Base-by-base conservation (phyloP, 176 grass and related monocot genomes). In the Puya raimondii region DNA sequence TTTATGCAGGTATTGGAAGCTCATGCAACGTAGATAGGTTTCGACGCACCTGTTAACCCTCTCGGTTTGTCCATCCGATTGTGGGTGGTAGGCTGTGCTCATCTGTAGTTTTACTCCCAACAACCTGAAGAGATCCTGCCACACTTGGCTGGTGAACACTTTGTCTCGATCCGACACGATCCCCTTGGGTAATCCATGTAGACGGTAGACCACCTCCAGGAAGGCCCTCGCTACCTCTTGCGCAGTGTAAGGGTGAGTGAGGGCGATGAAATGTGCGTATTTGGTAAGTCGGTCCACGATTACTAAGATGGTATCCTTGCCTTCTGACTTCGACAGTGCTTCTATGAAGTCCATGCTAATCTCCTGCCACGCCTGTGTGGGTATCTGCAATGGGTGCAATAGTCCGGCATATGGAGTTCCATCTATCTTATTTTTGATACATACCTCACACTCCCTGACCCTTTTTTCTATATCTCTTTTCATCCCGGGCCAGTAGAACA, bases 251-350 rank as follows among this genome's bases (percentile, higher is more conserved):
- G 1, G 16, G 64, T 67, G 64, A 23, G 18, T 1, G 20, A 67
- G 11, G 1, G 18, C 1, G 11, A 67, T 67, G 9, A 67, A 67
- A 67, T 67, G 64, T 0, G 10, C 1, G 16, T 23, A 67, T 18
- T 67, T 67, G 12, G 16, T 67, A 1, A 67, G 16, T 12, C 16
- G 64, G 29, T 67, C 64, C 1, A 67, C 64, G 1, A 67, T 2
- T 67, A 67, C 64, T 23, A 67, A 67, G 20, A 18, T 67, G 11
- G 16, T 18, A 23, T 67, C 64, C 18, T 67, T 67, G 11, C 64
- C 64, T 23, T 67, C 1, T 0, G 64, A 67, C 1, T 23, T 67
- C 0, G 16, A 1, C 1, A 67, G 16, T 0, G 12, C 18, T 1
- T 10, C 16, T 1, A 67, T 67, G 16, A 67, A 67, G 1, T 67